Conservation (phyloP, 1,284 basidiomycete species). For the Ceratobasidium papillatum region DNA sequence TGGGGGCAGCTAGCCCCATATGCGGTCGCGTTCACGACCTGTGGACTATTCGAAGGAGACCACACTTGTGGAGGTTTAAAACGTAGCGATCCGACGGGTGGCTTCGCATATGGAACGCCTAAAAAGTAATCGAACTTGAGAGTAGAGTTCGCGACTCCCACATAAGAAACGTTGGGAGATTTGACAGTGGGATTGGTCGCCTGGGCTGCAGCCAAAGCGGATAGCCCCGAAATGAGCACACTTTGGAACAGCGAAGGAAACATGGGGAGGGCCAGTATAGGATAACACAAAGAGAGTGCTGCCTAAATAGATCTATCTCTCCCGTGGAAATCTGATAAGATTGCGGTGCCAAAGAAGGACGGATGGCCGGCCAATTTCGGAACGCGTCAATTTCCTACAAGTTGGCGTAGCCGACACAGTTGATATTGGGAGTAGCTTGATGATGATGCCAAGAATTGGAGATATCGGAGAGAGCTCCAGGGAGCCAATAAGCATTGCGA, state of each 20-base stretch:
- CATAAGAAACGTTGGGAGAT: conserved; percentile 1
- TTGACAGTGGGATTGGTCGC: not conserved
- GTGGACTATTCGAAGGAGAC: conserved; percentile 43
- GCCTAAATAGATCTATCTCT: not conserved
- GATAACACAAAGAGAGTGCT: not conserved
- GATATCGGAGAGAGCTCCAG: no score
- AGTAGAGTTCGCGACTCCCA: conserved; percentile 1
- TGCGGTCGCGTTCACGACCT: conserved; percentile 32
- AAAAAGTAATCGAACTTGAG: conserved; percentile 37
- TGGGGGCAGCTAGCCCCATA: conserved; percentile 28
- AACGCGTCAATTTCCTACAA: no score
- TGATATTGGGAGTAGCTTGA: no score
- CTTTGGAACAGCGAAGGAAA: not conserved
- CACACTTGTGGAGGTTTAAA: conserved; percentile 65
- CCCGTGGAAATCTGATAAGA: conserved; percentile 10
- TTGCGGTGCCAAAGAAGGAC: not conserved
- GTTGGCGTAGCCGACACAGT: no score
- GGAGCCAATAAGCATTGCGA: no score
- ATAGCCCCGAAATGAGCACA: not conserved
- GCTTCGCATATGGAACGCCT: conserved; percentile 40
- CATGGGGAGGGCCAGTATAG: not conserved
- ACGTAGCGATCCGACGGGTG: conserved; percentile 38
- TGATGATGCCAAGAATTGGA: no score
- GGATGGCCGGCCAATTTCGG: no score
- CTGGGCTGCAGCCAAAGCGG: not conserved